A percentile compares a stretch with the other conserved stretches of the same genome.
Conservation (phyloP, 1,139 yeast species). For the Geotrichum cucujoidarum region DNA sequence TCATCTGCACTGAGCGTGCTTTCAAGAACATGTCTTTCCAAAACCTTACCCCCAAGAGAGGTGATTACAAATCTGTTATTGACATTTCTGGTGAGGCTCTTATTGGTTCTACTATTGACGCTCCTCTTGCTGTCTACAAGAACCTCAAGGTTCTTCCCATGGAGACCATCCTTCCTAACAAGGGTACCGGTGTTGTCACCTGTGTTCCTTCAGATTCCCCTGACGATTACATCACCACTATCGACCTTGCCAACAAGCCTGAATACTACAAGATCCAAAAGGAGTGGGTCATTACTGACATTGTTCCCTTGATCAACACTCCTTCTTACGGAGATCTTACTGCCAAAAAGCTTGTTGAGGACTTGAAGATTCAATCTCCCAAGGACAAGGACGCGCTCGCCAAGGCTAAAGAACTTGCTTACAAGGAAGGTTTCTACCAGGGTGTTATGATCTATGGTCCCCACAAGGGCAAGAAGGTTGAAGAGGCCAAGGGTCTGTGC, state of each 20-base stretch:
- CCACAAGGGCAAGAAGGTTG: constrained; percentile 86
- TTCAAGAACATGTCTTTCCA: constrained; percentile 97
- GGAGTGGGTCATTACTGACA: constrained; percentile 75
- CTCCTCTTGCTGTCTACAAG: constrained; percentile 72
- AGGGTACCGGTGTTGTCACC: constrained; percentile 98
- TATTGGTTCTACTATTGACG: constrained; percentile 80
- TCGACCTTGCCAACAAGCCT: constrained; percentile 81
- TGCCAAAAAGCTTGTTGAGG: constrained; percentile 81
- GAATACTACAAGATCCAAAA: constrained; percentile 82
- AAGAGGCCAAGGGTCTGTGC: constrained; percentile 82
- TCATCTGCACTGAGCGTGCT: constrained; percentile 91
- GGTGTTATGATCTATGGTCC: constrained; percentile 79
- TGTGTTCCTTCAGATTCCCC: constrained; percentile 99
- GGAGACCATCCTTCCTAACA: constrained; percentile 92
- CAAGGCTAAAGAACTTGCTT: constrained; percentile 88
- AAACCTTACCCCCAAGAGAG: constrained; percentile 85
- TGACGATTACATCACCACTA: constrained; percentile 85
- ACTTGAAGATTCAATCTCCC: constrained; percentile 89
- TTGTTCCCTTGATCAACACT: constrained; percentile 70
- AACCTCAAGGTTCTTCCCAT: constrained; percentile 86
- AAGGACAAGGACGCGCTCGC: constrained; percentile 85
- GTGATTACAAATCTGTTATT: constrained; percentile 59
- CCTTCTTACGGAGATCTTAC: constrained; percentile 83
- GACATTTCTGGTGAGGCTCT: constrained; percentile 65
- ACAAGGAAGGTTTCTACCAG: constrained; percentile 93